These are phyloP conservation scores for Metschnikowia matae DNA, from an alignment of 805 yeast genomes.

Conservation along the genomic window DNA sequence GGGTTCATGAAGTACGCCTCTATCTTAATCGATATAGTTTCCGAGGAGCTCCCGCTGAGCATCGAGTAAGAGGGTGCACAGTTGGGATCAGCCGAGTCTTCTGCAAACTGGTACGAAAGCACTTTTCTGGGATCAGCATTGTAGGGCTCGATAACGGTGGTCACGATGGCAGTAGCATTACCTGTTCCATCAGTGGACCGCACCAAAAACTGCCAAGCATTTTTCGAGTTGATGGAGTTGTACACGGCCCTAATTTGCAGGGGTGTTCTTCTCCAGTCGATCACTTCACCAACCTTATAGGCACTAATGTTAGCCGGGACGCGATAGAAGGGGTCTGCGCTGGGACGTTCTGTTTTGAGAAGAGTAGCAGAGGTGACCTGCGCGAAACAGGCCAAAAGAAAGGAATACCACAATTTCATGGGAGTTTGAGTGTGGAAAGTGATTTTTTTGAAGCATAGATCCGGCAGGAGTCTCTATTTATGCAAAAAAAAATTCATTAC, in stretches of 20 bases:
- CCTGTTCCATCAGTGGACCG: constrained; percentile 21
- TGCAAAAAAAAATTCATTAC: no score
- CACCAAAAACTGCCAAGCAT: constrained; percentile 23
- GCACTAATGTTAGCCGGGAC: constrained; percentile 7
- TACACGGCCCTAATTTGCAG: constrained; percentile 4
- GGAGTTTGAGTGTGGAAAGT: no score
- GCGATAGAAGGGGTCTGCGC: constrained; percentile 9
- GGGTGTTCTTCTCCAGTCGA: constrained; percentile 8
- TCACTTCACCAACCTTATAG: constrained; percentile 8
- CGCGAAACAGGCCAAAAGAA: neutral
- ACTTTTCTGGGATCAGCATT: constrained; percentile 21
- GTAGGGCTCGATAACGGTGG: constrained; percentile 22
- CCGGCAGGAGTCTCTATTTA: no score
- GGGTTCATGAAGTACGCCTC: constrained; percentile 15
- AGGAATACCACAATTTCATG: neutral
- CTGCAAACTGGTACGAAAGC: constrained; percentile 18
- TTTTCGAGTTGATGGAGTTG: constrained; percentile 7
- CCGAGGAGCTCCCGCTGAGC: constrained; percentile 11
- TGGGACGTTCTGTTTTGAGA: neutral
- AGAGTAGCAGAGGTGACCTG: neutral
- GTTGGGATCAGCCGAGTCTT: constrained; percentile 19
- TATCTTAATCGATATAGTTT: constrained; percentile 14
- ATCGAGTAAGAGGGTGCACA: constrained; percentile 22
- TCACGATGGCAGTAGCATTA: constrained; percentile 19
- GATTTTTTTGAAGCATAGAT: no score